Base-by-base conservation (phyloP, 2,329 filamentous ascomycete species). In the Exserohilum rostratum region DNA sequence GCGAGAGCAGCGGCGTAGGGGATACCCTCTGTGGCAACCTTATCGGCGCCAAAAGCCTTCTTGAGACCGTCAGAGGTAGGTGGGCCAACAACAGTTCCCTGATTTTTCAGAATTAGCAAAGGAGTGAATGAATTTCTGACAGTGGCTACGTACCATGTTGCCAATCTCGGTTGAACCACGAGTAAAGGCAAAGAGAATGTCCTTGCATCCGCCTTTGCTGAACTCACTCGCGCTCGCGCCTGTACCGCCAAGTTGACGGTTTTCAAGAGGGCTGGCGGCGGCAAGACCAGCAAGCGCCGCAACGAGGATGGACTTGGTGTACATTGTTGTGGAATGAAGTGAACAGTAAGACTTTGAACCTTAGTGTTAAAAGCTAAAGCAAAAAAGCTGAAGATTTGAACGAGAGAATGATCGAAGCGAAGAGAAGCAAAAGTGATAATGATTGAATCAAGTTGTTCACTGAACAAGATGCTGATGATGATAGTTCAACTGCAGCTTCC, bases 151-250 rank as follows among this genome's bases (percentile, higher is more conserved):
- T 69, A 80, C 78, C 65, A 82, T 76, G 65, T 82, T 80, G n/a
- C 80, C 80, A 6, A 69, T 61, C 58, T 83, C 80, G 12, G 76
- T 78, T 11, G 79, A 81, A 20, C 79, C 80, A 40, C 80, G 76
- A 9, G 80, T 79, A 57, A 79, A 82, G 42, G 82, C 78, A 45
- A 82, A 78, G 22, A 80, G 76, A 18, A 80, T 67, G 27, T 73
- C 69, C 58, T 68, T 72, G 67, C 79, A 81, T 6, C 70, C 67
- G 9, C 74, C 73, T 25, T 63, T 52, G 6, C 72, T 74, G 52
- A 79, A 76, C 33, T 79, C 77, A 9, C 76, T 76, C 5, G 73
- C 67, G 4, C 60, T 69, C 7, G 52, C 60, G 4, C 64, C 50
- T 27, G 69, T 72, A 9, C 58, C 50, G 17, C 60, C 60, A 12